Base-by-base conservation (phyloP, 1,284 basidiomycete genomes). In the Somion occarium region DNA sequence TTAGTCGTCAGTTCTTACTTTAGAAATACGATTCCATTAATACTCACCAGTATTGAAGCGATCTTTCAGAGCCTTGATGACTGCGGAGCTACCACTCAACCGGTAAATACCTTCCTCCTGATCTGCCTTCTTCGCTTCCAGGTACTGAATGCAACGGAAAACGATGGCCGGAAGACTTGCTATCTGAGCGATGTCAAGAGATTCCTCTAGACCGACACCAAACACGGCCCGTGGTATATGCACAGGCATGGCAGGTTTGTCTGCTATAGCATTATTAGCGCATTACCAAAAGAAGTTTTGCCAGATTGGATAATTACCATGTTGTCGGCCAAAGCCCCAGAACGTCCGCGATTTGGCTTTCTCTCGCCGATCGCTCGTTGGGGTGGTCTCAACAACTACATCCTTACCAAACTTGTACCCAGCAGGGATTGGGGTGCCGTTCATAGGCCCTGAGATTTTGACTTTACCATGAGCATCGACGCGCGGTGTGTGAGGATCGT, bases 101-200 rank as follows among this genome's bases (percentile, higher is more conserved):
- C 96, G 85, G 71, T 99, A 99, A 58, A 99, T 97, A 34, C 96
- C 96, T 71, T 99, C 96, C 65, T 99, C 96, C 61, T 91, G 83
- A 58, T 97, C 91, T 9, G 96, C 96, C 63, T 91, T 82, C 69
- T 93, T 93, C 27, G 84, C 80, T 73, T 96, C 91, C 50, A 95
- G 73, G 69, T 92, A 95, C 62, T 93, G 84, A 59, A 96, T 93
- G 60, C 90, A 93, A 50, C 96, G 83, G 74, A 95, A 98, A 26
- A 98, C 88, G 54, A 99, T 91, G 2, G 94, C 92, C 1, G 96
- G 97, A 18, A 99, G 75, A 59, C 89, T 88, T 48, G 89, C 91
- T 52, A 98, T 90, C 64, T 91, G 82, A 3, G 91, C 89, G 27
- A 97, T 82, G 2, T 91, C 87, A 25, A 99, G 80, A 1, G 94